Base-by-base conservation (phyloP, 805 yeast species). In the Candida vartiovaarae region DNA sequence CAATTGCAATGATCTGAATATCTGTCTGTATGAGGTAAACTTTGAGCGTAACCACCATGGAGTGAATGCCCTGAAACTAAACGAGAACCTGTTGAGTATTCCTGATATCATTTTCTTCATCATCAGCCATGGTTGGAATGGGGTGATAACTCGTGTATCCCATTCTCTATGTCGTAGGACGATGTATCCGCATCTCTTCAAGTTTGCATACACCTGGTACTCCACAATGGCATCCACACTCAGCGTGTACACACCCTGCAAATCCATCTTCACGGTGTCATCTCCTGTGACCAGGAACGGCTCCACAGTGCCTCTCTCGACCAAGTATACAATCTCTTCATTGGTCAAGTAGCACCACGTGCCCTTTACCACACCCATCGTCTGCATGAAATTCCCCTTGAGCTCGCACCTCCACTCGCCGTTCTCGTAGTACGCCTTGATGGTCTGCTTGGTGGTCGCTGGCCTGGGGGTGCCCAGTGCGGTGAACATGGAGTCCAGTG, bases 101-200 rank as follows among this genome's bases (percentile, higher is more conserved):
- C 41, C 8, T 3, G 41, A 4, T 9, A 31, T 10, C 4, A 41
- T 45, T 6, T 3, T 34, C 20, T 34, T 20, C 20, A 5, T 11
- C 6, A 23, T 20, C 20, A 23, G 36, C 36, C 34, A 32, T 11
- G 34, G n/a, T 8, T 15, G 20, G 9, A 9, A 28, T 28, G 30
- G 30, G 24, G 25, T 10, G 8, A 8, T 11, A 8, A n/a, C 11
- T 20, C 29, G 27, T 31, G 23, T 23, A 28, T 49, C 49, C 8
- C 43, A 30, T 4, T 15, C n/a, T 8, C 56, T 48, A 40, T 52
- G 51, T 39, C 70, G 53, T 44, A 66, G 57, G 1, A 86, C 84
- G 23, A 84, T 72, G 57, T 82, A 90, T 0, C 97, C 97, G 41
- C 79, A 71, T 56, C 95, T 74, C 53, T 83, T 84, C 54, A 90